Base-by-base conservation (phyloP, 441 rosid species). In the Jatropha podagrica region DNA sequence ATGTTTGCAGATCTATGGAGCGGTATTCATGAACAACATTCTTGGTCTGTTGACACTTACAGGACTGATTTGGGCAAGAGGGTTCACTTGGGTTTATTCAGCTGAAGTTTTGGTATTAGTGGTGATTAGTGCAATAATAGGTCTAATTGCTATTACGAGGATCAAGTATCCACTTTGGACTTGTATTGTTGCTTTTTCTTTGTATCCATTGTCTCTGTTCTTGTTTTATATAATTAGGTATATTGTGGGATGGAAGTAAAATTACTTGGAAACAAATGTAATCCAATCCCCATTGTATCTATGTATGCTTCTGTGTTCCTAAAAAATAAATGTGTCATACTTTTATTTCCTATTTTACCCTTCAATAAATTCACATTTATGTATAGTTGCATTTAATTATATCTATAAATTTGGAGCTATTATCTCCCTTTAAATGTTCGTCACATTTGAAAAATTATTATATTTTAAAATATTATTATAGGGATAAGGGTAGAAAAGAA, bases 41-140 rank as follows among this genome's bases (percentile, higher is more conserved):
- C 64, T 70, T 1, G 81, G 84, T 0, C 70, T 81, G 1, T 61
- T 74, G 6, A 73, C 79, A 10, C 70, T 85, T 5, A 3, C 81
- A 49, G 82, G 60, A 5, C 60, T 82, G 14, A 77, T 85, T 2
- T 81, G 79, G 62, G 75, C 67, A 14, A 81, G 82, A 23, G 79
- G 77, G 41, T 41, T 85, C 13, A 37, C 58, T 13, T 82, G 86
- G 85, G 83, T 74, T 10, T 82, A 79, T 77, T 82, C 86, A 18
- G 86, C 81, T 14, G 88, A 81, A 77, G 77, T 79, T 7, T 37
- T 79, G 0, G 81, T 76, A 4, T 64, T 80, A 59, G 37, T 73
- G 12, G 17, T 78, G 13, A 76, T 81, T 44, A 67, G 77, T 40
- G 56, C 42, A 18, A 44, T 62, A 27, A 49, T 85, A 46, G 88